Conservation (phyloP, 768 basidiomycete species). For the Dioszegia crocea region DNA sequence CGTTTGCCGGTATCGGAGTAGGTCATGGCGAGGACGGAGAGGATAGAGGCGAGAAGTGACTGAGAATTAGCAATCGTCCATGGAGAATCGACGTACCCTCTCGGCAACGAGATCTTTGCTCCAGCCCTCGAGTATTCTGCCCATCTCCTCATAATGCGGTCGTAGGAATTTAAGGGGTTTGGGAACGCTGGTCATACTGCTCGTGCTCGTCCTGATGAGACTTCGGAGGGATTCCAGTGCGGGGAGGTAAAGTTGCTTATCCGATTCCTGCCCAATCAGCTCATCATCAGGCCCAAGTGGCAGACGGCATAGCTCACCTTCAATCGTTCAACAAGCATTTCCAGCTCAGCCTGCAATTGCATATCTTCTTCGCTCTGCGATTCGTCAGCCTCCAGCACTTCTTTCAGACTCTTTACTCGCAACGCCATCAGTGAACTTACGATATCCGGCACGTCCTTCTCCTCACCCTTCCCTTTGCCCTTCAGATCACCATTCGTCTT, state of each 20-base stretch:
- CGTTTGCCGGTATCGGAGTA: conserved; percentile 97
- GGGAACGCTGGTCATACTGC: conserved; percentile 98
- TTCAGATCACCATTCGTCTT: conserved; percentile 37
- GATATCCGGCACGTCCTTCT: conserved; percentile 57
- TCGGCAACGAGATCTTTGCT: conserved; percentile 59
- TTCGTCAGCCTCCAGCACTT: conserved; percentile 1
- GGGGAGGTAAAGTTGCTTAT: conserved; percentile 76
- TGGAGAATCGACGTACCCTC: conserved; percentile 29
- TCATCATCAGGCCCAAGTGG: too few relatives aligned
- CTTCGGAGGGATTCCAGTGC: conserved; percentile 90
- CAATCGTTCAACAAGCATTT: conserved; percentile 91
- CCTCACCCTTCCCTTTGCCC: conserved; percentile 49
- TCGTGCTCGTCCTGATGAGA: conserved; percentile 91
- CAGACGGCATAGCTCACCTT: too few relatives aligned
- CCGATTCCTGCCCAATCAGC: conserved; percentile 64
- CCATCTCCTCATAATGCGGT: conserved; percentile 82
- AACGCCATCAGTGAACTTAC: conserved; percentile 57
- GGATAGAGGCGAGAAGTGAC: conserved; percentile 92
- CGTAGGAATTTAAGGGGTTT: conserved; percentile 98
- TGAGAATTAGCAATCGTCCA: conserved; percentile 43
- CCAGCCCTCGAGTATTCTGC: conserved; percentile 73
- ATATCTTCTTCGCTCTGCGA: conserved; percentile 83
- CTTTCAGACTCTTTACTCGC: neutral
- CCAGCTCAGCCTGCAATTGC: conserved; percentile 86
- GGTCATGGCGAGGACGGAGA: conserved; percentile 98